Base-by-base conservation (phyloP, 2,329 filamentous ascomycete species). In the Pseudogymnoascus sp. region DNA sequence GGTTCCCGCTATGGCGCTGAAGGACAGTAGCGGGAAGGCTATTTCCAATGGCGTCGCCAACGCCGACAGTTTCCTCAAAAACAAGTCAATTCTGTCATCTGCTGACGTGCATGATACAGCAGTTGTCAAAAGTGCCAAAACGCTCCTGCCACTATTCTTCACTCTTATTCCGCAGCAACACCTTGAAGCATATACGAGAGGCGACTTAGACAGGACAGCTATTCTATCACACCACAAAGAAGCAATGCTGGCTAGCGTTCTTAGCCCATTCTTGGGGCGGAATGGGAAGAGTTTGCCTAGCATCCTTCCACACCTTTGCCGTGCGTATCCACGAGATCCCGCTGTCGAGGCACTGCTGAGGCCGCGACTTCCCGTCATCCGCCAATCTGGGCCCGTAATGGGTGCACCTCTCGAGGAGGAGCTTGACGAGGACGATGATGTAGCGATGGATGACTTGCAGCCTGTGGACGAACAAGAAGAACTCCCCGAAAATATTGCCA, bases 121-220 rank as follows among this genome's bases (percentile, higher is more conserved):
- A 1, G 81, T 91, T 64, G 74, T 79, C 56, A 70, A 74, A 10
- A 81, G 88, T 9, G 89, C 91, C 0, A 76, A 77, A 11, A 67
- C 72, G 6, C 80, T 97, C 15, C 79, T 97, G 11, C 79, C 84
- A 4, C 70, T 79, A 4, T 74, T 90, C 1, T 79, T 96, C 19
- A 81, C 81, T 17, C 79, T 80, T 64, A 75, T 95, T 2, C 86
- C 88, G 1, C 84, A 88, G 63, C 79, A 85, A 60, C 80, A 85
- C 71, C 76, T 96, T 38, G 83, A 88, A n/a, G 84, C 88, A 7
- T 84, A 88, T 1, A 72, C 91, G 19, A 87, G 93, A 61, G 83
- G 87, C 10, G 84, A 91, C 59, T 80, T 96, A 66, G 91, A 97
- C 71, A 88, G 90, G 67, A 90, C 90, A 2, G 89, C 91, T 19